phyloP scores from a whole-genome alignment of 345 rosid genomes.

The Excoecaria agallocha region DNA sequence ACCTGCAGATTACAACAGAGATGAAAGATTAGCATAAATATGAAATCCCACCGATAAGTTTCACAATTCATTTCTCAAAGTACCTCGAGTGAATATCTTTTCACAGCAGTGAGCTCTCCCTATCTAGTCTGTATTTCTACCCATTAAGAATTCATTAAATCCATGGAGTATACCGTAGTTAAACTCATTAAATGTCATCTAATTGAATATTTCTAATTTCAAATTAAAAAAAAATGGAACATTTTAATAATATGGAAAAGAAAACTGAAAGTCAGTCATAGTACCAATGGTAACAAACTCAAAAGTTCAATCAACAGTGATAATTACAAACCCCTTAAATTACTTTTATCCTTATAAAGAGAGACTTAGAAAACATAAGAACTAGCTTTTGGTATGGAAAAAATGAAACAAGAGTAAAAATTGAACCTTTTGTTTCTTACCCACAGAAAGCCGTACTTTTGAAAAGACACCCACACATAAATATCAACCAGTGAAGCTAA shows the following conservation, averaged over 20 bases:
- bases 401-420: neutral
- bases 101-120: no score
- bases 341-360: neutral
- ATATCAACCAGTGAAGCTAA: neutral
- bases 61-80: neutral
- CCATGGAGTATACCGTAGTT: neutral
- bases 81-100: neutral
- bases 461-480: neutral
- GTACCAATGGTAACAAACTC: neutral
- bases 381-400: neutral
- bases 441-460: conserved; percentile 8
- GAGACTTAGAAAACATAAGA: no score
- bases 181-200: neutral
- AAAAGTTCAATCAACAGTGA: neutral
- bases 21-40: neutral
- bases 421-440: neutral
- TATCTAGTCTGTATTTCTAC: no score
- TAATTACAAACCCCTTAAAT: neutral
- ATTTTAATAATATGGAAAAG: neutral
- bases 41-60: neutral
- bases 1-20: no score
- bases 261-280: neutral
- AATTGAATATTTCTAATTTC: neutral
- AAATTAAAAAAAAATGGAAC: neutral
- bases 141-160: no score